A percentile compares a stretch with the other conserved stretches of the same genome.
Conservation (phyloP, 179 eudicot species). For the Spinacia oleracea region DNA sequence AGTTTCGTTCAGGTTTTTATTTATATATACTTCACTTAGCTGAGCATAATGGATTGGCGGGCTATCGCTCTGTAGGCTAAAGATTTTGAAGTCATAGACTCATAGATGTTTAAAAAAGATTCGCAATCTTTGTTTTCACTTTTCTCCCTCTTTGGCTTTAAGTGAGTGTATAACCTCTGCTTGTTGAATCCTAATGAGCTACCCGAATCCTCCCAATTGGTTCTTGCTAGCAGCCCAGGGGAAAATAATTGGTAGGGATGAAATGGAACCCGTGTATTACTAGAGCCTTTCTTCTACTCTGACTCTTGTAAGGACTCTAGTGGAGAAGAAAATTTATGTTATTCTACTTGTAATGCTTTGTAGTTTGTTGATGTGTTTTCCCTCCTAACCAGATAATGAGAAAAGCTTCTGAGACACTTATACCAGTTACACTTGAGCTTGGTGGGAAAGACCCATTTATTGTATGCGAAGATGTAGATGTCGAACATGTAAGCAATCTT, state of each 20-base stretch:
- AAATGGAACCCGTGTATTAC: no score
- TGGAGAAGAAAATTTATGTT: background rate
- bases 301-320: background rate
- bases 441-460: slow-evolving; percentile 99
- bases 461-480: slow-evolving; percentile 96
- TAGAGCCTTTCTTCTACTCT: background rate
- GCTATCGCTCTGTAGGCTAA: background rate
- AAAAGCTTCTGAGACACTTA: slow-evolving; percentile 90
- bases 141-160: no score
- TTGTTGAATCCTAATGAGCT: no score
- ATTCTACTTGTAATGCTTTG: slow-evolving; percentile 14
- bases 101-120: background rate
- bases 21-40: background rate
- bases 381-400: slow-evolving; percentile 74
- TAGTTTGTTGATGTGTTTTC: slow-evolving; percentile 13
- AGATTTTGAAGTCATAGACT: background rate
- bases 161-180: no score
- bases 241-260: no score
- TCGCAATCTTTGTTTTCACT: background rate
- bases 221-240: no score
- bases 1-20: background rate
- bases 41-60: background rate
- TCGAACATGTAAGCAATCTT: slow-evolving; percentile 66
- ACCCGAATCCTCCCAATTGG: no score
- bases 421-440: slow-evolving; percentile 97